These are phyloP conservation scores for Myxozyma kluyveri DNA, from an alignment of 805 yeast species.

Conservation along the genomic window DNA sequence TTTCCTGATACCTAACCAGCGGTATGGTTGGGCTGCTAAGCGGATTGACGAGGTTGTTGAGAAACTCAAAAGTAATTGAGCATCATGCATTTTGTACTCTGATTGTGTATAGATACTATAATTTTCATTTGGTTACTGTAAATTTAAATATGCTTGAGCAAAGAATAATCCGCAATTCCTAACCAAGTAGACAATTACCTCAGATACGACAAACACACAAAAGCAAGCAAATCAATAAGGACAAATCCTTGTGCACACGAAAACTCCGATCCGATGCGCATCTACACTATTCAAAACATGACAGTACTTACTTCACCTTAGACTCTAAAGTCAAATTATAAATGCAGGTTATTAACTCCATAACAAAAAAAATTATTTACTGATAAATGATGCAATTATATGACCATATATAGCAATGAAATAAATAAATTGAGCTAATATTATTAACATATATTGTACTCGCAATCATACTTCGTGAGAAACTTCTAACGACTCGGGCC, in stretches of 20 bases:
- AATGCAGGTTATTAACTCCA: neutral
- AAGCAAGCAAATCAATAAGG: neutral
- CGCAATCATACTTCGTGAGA: no score
- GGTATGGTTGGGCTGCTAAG: conserved; percentile 83
- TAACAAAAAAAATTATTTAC: neutral
- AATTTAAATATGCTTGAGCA: neutral
- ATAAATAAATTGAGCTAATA: no score
- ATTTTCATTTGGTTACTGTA: no score
- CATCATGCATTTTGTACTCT: neutral
- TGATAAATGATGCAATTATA: neutral
- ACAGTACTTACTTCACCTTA: no score
- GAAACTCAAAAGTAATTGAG: conserved; percentile 36
- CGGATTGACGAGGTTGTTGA: conserved; percentile 79
- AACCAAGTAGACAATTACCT: neutral
- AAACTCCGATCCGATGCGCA: no score
- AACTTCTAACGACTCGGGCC: neutral
- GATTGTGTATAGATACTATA: no score
- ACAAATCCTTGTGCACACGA: no score
- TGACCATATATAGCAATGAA: no score
- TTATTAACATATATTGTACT: no score
- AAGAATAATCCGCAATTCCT: neutral
- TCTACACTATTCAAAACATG: no score
- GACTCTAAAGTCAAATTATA: no score
- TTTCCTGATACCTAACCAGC: conserved; percentile 77
- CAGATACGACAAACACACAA: neutral